A percentile compares a stretch with the other conserved stretches of the same genome.
Evolutionary conservation across 2,329 filamentous ascomycete species (phyloP).

Genomic region (Nemania serpens): DNA sequence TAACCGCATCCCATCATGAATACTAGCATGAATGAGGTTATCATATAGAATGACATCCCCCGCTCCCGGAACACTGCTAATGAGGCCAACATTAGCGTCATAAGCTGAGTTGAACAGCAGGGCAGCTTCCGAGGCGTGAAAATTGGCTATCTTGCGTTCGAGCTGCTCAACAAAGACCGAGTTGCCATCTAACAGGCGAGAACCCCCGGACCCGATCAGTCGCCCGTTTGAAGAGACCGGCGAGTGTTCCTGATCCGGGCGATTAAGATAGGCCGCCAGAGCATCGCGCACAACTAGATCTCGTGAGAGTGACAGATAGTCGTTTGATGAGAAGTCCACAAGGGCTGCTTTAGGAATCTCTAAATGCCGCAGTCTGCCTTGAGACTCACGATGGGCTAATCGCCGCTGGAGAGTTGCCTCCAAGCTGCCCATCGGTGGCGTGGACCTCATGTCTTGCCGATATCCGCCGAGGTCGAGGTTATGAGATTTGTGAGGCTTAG

Average conservation of each 20-base stretch:
- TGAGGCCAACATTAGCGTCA: slow-evolving; percentile 68
- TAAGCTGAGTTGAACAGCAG: slow-evolving; percentile 65
- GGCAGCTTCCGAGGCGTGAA: slow-evolving; percentile 52
- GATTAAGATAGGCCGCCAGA: slow-evolving; percentile 10
- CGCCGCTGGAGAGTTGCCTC: slow-evolving; percentile 32
- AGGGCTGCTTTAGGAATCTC: slow-evolving; percentile 67
- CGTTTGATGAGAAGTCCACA: slow-evolving; percentile 79
- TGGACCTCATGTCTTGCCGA: slow-evolving; percentile 1
- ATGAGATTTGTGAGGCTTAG: neutral
- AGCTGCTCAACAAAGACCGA: slow-evolving; percentile 49
- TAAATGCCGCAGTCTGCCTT: slow-evolving; percentile 50
- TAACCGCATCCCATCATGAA: slow-evolving; percentile 75
- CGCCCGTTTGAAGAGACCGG: slow-evolving; percentile 19
- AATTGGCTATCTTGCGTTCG: slow-evolving; percentile 52
- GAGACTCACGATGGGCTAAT: slow-evolving; percentile 34
- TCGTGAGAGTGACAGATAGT: slow-evolving; percentile 75
- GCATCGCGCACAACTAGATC: slow-evolving; percentile 51
- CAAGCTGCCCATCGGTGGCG: slow-evolving; percentile 12
- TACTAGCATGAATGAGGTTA: slow-evolving; percentile 76
- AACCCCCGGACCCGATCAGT: slow-evolving; percentile 54
- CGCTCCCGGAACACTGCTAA: slow-evolving; percentile 62
- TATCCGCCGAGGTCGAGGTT: neutral
- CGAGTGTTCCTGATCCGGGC: neutral
- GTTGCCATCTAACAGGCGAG: slow-evolving; percentile 59
- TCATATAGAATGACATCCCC: slow-evolving; percentile 72